Conservation (phyloP, 176 grass and related monocot species). For the Saccharum officinarum region DNA sequence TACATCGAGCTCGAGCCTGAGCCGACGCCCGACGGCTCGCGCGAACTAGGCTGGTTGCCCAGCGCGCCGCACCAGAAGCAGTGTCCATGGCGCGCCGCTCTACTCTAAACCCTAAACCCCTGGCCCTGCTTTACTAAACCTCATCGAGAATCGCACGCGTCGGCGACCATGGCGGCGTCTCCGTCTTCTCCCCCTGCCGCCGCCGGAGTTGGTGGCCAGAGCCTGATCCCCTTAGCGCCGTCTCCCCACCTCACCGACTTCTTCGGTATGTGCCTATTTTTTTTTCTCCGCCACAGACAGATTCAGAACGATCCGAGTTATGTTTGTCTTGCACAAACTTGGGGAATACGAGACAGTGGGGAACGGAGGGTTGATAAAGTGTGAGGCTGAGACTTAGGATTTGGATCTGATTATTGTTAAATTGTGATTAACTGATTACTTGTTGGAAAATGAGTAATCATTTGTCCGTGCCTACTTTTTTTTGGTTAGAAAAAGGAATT, state of each 20-base stretch:
- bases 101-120: conserved; percentile 28
- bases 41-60: no score
- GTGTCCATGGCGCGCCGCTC: conserved; percentile 30
- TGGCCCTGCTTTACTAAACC: background rate
- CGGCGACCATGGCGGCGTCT: conserved; percentile 43
- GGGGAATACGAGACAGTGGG: background rate
- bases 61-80: background rate
- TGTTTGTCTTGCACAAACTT: background rate
- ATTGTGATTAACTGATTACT: background rate
- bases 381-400: background rate
- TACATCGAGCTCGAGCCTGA: background rate
- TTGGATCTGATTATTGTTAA: conserved; percentile 8
- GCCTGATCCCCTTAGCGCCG: background rate
- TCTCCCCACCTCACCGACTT: conserved; percentile 41
- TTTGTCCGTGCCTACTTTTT: background rate
- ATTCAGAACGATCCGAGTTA: background rate
- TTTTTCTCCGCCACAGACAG: background rate
- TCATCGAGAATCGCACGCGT: conserved; percentile 10
- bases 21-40: background rate
- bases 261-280: conserved; percentile 22
- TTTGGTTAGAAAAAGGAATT: background rate
- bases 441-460: background rate
- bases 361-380: background rate
- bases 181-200: background rate
- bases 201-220: conserved; percentile 1